Evolutionary conservation across 352 stramenopile species (phyloP).

Genomic region (Globisporangium nunn): DNA sequence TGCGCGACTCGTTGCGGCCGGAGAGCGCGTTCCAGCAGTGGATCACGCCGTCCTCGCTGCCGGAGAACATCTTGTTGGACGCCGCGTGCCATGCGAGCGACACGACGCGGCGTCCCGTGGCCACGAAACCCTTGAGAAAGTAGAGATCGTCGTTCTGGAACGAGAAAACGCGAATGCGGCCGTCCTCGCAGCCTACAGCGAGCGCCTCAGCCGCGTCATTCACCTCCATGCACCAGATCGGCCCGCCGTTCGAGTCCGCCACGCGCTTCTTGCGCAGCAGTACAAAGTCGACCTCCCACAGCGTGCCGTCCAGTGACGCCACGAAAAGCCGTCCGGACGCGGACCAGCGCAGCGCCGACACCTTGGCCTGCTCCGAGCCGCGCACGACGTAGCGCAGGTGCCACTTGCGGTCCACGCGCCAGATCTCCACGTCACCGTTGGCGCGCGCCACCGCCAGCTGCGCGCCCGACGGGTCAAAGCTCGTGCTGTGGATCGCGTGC

Average conservation of each 20-base stretch:
- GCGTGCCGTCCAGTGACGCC: slow-evolving; percentile 58
- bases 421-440: slow-evolving; percentile 81
- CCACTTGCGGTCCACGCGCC: slow-evolving; percentile 57
- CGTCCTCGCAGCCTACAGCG: slow-evolving; percentile 87
- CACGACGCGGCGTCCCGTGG: slow-evolving; percentile 67
- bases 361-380: slow-evolving; percentile 50
- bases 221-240: slow-evolving; percentile 84
- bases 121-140: slow-evolving; percentile 81
- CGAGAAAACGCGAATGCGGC: slow-evolving; percentile 85
- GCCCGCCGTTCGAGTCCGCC: slow-evolving; percentile 81
- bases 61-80: slow-evolving; percentile 79
- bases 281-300: slow-evolving; percentile 81
- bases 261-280: slow-evolving; percentile 68
- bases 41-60: slow-evolving; percentile 81
- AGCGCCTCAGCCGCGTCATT: slow-evolving; percentile 49
- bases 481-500: slow-evolving; percentile 51
- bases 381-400: slow-evolving; percentile 64
- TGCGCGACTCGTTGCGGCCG: slow-evolving; percentile 75
- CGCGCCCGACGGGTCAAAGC: slow-evolving; percentile 47
- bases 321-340: slow-evolving; percentile 48
- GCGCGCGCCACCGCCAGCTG: slow-evolving; percentile 68
- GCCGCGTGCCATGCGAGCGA: slow-evolving; percentile 74
- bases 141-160: slow-evolving; percentile 65
- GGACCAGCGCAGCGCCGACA: slow-evolving; percentile 70
- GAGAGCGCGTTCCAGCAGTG: slow-evolving; percentile 79